Conservation (phyloP, 2,329 filamentous ascomycete species). For the Botrytis paeoniae region DNA sequence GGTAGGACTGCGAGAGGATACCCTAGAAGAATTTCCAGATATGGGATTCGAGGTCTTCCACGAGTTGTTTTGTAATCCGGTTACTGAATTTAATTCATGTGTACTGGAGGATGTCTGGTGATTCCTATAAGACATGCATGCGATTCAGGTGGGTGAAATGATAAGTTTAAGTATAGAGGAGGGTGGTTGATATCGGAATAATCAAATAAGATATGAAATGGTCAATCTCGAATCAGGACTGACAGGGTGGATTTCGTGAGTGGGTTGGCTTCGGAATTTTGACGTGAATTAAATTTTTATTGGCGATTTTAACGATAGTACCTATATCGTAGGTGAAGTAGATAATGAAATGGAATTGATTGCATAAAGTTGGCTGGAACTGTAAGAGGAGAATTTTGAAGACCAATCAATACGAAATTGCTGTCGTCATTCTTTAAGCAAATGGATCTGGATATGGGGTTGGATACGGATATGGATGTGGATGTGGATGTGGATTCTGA, state of each 20-base stretch:
- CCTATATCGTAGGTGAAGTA: neutral
- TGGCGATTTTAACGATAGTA: neutral
- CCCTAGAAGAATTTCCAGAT: constrained; percentile 26
- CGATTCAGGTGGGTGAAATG: constrained; percentile 18
- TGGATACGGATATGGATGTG: neutral
- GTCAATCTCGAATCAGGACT: neutral
- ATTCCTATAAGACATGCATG: constrained; percentile 36
- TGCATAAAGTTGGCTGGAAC: neutral
- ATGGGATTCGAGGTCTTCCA: constrained; percentile 30
- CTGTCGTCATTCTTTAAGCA: constrained; percentile 6
- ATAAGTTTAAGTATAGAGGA: neutral
- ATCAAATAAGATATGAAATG: neutral
- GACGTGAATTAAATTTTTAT: neutral
- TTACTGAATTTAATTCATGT: constrained; percentile 15
- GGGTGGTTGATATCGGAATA: constrained; percentile 1
- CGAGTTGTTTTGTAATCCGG: constrained; percentile 21
- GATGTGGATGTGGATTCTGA: neutral
- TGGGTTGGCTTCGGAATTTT: neutral
- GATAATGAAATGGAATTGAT: neutral
- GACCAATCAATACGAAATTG: neutral
- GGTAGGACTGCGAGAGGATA: constrained; percentile 23
- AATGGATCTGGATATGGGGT: neutral
- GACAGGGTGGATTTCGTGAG: neutral
- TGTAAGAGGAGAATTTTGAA: neutral
- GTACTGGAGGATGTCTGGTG: constrained; percentile 24